Base-by-base conservation (phyloP, 306 rosid species). In the Glycine latifolia region DNA sequence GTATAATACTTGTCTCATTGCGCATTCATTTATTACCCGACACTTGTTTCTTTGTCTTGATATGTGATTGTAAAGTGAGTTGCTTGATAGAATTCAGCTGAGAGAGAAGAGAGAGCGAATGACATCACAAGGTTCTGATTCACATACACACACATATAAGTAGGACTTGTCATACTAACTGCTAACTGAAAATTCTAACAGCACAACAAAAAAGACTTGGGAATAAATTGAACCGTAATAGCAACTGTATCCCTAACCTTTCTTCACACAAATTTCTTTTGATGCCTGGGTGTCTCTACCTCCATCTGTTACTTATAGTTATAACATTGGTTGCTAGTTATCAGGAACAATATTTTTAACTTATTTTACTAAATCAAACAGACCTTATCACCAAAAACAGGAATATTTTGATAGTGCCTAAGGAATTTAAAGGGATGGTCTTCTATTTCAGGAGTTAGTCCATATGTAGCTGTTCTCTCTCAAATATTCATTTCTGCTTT, bases 1-100 rank as follows among this genome's bases (percentile, higher is more conserved):
- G 47, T 83, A 33, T 82, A 59, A 58, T 46, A 44, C 56, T 73
- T 73, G 52, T 58, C 79, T 41, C 59, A 43, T 43, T 43, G 67
- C 58, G 35, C 44, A 78, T 68, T 77, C 54, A 35, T 66, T 41
- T 48, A 20, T 37, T 56, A n/a, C 61, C 31, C 67, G 31, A 37
- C 14, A 54, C 47, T 65, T 33, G 68, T 15, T 81, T 85, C 31
- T 26, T 37, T 73, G 10, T 67, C 60, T 62, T 46, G 35, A 63
- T 81, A 14, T 16, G 53, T 80, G 10, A 75, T 54, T 80, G 66
- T 54, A 63, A 84, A 39, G 14, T 53, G 43, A 39, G 53, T 44
- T 68, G 60, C 67, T 60, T 41, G 48, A 14, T 66, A 8, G 26
- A 66, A 12, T 37, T 65, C 8, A 37, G 26, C 20, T 35, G 12